Evolutionary conservation across 768 basidiomycete genomes (phyloP).

Genomic region (Naganishia friedmannii): DNA sequence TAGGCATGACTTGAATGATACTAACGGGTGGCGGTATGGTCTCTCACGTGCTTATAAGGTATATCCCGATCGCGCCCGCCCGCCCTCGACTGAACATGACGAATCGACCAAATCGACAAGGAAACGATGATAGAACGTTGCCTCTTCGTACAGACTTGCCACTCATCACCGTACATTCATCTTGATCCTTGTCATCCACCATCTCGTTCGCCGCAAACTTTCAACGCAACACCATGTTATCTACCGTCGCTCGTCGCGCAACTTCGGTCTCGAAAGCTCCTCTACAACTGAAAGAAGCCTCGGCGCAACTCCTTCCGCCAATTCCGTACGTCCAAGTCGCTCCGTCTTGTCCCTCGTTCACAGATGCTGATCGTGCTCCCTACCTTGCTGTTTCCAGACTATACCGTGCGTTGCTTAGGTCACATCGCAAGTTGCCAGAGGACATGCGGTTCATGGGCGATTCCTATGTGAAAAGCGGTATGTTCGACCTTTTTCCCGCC

Average conservation of each 20-base stretch:
- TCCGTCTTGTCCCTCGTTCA: neutral
- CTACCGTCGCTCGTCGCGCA: conserved; percentile 18
- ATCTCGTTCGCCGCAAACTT: neutral
- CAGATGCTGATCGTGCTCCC: neutral
- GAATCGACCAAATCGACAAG: too few species aligned
- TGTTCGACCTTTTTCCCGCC: neutral
- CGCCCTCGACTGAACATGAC: too few species aligned
- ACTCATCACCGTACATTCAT: neutral
- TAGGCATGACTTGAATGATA: too few species aligned
- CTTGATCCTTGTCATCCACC: neutral
- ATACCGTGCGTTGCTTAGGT: conserved; percentile 74
- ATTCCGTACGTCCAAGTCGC: conserved; percentile 62
- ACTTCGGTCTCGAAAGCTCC: conserved; percentile 30
- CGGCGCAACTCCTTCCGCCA: conserved; percentile 72
- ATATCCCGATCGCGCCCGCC: too few species aligned
- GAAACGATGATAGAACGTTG: too few species aligned
- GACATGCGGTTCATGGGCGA: conserved; percentile 86
- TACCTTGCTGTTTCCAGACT: conserved; percentile 59
- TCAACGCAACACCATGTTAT: neutral
- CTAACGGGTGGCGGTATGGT: too few species aligned
- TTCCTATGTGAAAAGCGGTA: conserved; percentile 70
- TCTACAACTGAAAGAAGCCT: conserved; percentile 52
- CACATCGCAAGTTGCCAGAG: conserved; percentile 66
- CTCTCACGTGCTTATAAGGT: too few species aligned
- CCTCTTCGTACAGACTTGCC: too few species aligned